Evolutionary conservation across 495 filamentous ascomycete species (phyloP).

Genomic region (Pyrenopolyporus hunteri): DNA sequence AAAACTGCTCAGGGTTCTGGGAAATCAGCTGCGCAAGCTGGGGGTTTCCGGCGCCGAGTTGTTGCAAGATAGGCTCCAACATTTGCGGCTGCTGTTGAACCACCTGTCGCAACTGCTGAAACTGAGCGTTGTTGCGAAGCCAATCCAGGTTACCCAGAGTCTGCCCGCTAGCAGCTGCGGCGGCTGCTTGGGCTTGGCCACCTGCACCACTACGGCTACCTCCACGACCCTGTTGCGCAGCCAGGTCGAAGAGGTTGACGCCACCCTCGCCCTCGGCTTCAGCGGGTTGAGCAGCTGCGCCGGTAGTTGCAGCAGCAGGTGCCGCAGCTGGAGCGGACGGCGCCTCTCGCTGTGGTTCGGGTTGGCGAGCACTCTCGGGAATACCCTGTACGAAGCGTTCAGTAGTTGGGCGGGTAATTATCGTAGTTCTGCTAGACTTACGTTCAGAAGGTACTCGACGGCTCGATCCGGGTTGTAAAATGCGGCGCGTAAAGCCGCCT

Average conservation of each 20-base stretch:
- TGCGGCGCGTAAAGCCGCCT: conserved; percentile 92
- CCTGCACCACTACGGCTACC: conserved; percentile 48
- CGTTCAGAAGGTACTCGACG: conserved; percentile 90
- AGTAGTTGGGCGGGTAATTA: not conserved
- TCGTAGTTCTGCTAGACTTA: conserved; percentile 51
- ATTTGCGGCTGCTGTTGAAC: conserved; percentile 97
- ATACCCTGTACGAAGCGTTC: conserved; percentile 70
- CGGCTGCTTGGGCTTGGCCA: conserved; percentile 47
- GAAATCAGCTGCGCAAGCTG: conserved; percentile 90
- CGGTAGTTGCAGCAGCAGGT: conserved; percentile 43
- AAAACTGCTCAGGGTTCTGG: conserved; percentile 88
- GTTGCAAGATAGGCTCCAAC: conserved; percentile 96
- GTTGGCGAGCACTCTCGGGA: conserved; percentile 75
- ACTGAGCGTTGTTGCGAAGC: conserved; percentile 94
- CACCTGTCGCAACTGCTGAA: conserved; percentile 95
- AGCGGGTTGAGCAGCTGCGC: conserved; percentile 45
- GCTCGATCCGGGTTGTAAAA: conserved; percentile 97
- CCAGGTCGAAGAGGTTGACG: conserved; percentile 94
- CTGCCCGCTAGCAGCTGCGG: conserved; percentile 58
- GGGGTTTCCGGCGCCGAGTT: conserved; percentile 94
- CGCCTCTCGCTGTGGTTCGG: conserved; percentile 37
- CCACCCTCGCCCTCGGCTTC: conserved; percentile 66
- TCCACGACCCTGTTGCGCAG: conserved; percentile 72
- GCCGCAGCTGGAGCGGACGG: conserved; percentile 49
- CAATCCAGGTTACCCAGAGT: conserved; percentile 85